Base-by-base conservation (phyloP, 768 basidiomycete species). In the Exsudoporus frostii region DNA sequence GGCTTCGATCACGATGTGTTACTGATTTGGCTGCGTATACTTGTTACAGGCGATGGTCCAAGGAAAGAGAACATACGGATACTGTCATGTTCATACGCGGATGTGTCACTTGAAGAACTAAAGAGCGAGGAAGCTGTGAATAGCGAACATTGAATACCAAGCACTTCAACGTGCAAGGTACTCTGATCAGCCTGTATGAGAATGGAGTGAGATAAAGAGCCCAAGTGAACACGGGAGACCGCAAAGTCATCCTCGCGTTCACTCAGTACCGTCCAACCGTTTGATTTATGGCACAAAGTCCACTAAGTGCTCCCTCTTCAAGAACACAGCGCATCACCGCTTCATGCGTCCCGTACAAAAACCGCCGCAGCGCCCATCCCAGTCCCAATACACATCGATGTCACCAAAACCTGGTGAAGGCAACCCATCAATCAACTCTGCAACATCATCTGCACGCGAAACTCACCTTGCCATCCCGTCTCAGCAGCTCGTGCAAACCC, bases 361-460 rank as follows among this genome's bases (percentile, higher is more conserved):
- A 90, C 75, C 1, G 75, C 85, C 19, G 88, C 90, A 9, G 90
- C 92, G n/a, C 91, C 91, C 90, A 92, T 92, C n/a, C 92, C 90
- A 13, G 86, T 86, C 17, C 87, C 80, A 49, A 95, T 86, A 64
- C 92, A 94, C 91, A 94, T 94, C 14, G 84, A 85, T 4, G 90
- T 92, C n/a, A 92, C 80, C 42, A 95, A 75, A 7, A 94, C 73
- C 88, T 89, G 48, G n/a, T n/a, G 11, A 17, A 37, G 9, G 40
- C 19, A 47, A 39, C n/a, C 9, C 14, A 27, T 52, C n/a, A 48
- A 36, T 49, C 33, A 59, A 44, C 11, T n/a, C 17, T 14, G 19
- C 30, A 27, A 3, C 8, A 36, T 17, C 45, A 20, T 30, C 8
- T n/a, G n/a, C 19, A 32, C 10, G 17, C 39, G 7, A 29, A 38